Base-by-base conservation (phyloP, 2,329 filamentous ascomycete species). In the Cladosporium sp. region DNA sequence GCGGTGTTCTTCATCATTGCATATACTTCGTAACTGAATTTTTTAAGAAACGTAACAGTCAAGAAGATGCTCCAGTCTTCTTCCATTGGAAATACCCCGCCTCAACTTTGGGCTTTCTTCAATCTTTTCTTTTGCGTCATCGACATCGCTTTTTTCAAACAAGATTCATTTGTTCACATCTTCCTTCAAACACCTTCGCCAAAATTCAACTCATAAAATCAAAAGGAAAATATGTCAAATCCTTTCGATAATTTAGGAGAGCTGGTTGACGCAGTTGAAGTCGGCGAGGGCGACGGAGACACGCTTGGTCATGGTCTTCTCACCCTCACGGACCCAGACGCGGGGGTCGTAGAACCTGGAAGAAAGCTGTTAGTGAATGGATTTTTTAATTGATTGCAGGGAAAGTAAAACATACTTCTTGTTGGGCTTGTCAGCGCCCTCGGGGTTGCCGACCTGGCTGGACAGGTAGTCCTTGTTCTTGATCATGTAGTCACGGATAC, bases 381-480 rank as follows among this genome's bases (percentile, higher is more conserved):
- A 5, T 27, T 27, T 4, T 4, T 27, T 5, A 9, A 9, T 27
- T 27, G n/a, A n/a, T 24, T 29, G 15, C 8, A 41, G 11, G 27
- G 24, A 12, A n/a, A 17, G 5, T 30, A 18, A 24, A 7, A 48
- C 45, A 24, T 57, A 67, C 63, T 96, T 97, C 88, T 99, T 99
- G 85, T 99, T 99, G 68, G 93, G 92, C 86, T 97, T 97, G 78
- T 96, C 89, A 17, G 83, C 85, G 55, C 92, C 91, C 44, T 97
- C 91, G 60, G 92, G 92, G 82, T 97, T 99, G 66, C 93, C 93
- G 62, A 99, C 86, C 67, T 89, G 82, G 54, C 80, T 83, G 76
- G 81, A 76, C 63, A 99, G 76, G 80, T 97, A 99, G 65, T 96
- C 92, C 78, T 95, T 91, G 83, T 96, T 96, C 72, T 83, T 87